Evolutionary conservation across 768 basidiomycete genomes (phyloP).

Genomic region (Amanita polypyramis): DNA sequence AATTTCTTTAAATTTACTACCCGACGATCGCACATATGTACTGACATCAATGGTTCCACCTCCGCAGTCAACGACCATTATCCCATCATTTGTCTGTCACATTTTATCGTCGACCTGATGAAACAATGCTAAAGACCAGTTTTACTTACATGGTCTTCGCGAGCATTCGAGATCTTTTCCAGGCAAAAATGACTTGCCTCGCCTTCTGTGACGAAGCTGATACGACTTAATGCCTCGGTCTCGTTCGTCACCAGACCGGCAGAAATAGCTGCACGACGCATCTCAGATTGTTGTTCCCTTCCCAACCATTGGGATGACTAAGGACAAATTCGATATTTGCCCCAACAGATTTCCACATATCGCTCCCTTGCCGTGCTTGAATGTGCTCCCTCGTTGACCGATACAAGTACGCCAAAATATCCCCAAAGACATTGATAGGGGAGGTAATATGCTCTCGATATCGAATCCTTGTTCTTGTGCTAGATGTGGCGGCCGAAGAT

Average conservation of each 20-base stretch:
- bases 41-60: conserved; percentile 7
- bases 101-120: no score
- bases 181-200: no score
- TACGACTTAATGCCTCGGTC: conserved; percentile 23
- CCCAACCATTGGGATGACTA: no score
- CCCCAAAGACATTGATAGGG: conserved; percentile 36
- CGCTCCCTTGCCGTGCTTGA: conserved; percentile 27
- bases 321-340: no score
- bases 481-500: neutral
- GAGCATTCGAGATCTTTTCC: conserved; percentile 23
- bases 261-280: conserved; percentile 34
- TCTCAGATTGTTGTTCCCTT: no score
- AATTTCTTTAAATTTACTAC: conserved; percentile 1
- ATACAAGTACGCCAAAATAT: conserved; percentile 35
- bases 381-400: conserved; percentile 31
- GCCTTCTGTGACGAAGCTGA: conserved; percentile 45
- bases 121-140: no score
- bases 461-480: neutral
- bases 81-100: neutral
- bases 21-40: neutral
- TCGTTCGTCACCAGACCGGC: conserved; percentile 30
- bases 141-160: conserved; percentile 16
- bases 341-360: conserved; percentile 28
- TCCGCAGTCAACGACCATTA: conserved; percentile 3
- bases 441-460: conserved; percentile 18